Base-by-base conservation (phyloP, 2,329 filamentous ascomycete species). In the Tolypocladium tundrense region DNA sequence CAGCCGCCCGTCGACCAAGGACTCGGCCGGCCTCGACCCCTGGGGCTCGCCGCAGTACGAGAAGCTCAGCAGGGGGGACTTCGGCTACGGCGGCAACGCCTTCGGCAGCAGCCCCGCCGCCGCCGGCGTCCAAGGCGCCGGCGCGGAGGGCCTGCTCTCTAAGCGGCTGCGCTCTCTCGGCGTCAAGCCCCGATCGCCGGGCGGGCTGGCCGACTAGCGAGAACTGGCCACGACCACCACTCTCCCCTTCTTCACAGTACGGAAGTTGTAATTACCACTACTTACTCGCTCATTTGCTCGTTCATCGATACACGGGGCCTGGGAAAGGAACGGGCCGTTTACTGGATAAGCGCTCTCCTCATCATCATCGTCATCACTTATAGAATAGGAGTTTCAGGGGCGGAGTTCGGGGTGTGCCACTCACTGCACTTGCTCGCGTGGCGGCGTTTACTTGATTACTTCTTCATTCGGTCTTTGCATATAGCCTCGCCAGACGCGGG, bases 61-160 rank as follows among this genome's bases (percentile, higher is more conserved):
- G 66, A 91, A 91, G 67, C 80, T 90, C 24, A 84, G 68, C 64
- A 88, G 81, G 67, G 85, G 84, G 7, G 85, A 90, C 60, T 70
- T 77, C 24, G 80, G 85, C 41, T 86, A 88, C 66, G 81, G 86
- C 42, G 78, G 82, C 1, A 81, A 83, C 57, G 72, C 76, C 0
- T 85, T 80, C 62, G 43, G 35, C 19, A 63, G 51, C 55, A 52
- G 59, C 24, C 68, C 64, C 27, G 68, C 63, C 10, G 69, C 68
- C 56, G 70, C 68, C 39, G 73, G 73, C 41, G 70, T 71, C 60
- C 66, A 72, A 2, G 75, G 70, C n/a, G 57, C 51, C 14, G 58
- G 58, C 2, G 55, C 61, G 1, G 86, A 90, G 65, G 83, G 88
- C 3, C 71, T 94, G 19, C 74, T 94, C 19, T 89, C 89, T 13